Evolutionary conservation across 768 basidiomycete species (phyloP).

Genomic region (Trametes cubensis): DNA sequence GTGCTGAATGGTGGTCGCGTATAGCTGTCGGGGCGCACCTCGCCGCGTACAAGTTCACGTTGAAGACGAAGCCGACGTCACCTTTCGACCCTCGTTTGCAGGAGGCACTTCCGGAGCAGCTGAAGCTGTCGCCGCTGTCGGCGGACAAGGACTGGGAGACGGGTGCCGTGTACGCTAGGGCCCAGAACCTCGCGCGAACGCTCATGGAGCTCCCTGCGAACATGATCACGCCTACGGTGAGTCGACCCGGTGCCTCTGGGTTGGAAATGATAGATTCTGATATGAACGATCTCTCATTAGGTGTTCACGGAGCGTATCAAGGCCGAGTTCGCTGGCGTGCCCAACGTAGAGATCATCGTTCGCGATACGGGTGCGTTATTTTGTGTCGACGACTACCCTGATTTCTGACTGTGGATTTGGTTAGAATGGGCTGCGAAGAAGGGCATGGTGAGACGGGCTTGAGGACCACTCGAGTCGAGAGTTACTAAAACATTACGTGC

Average conservation of each 20-base stretch:
- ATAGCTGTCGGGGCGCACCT: slow-evolving; percentile 79
- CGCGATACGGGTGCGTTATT: slow-evolving; percentile 65
- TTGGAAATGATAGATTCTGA: too few relatives aligned
- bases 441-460: slow-evolving; percentile 62
- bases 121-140: slow-evolving; percentile 48
- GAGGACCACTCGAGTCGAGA: too few relatives aligned
- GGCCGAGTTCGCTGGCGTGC: slow-evolving; percentile 63
- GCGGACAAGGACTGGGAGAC: slow-evolving; percentile 66
- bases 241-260: too few relatives aligned
- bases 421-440: slow-evolving; percentile 81
- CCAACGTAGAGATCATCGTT: slow-evolving; percentile 69
- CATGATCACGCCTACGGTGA: slow-evolving; percentile 80
- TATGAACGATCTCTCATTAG: too few relatives aligned
- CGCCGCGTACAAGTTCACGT: slow-evolving; percentile 72
- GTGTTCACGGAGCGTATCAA: slow-evolving; percentile 71
- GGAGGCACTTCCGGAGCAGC: slow-evolving; percentile 52
- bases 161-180: slow-evolving; percentile 71
- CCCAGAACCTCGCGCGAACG: slow-evolving; percentile 84
- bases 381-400: neutral
- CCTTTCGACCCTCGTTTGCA: slow-evolving; percentile 63
- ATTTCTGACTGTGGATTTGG: neutral
- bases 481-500: slow-evolving; percentile 1
- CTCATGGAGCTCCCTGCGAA: slow-evolving; percentile 87
- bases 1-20: neutral
- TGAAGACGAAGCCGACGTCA: slow-evolving; percentile 75